phyloP scores from a whole-genome alignment of 495 filamentous ascomycete species.

The Copromyces sp. region DNA sequence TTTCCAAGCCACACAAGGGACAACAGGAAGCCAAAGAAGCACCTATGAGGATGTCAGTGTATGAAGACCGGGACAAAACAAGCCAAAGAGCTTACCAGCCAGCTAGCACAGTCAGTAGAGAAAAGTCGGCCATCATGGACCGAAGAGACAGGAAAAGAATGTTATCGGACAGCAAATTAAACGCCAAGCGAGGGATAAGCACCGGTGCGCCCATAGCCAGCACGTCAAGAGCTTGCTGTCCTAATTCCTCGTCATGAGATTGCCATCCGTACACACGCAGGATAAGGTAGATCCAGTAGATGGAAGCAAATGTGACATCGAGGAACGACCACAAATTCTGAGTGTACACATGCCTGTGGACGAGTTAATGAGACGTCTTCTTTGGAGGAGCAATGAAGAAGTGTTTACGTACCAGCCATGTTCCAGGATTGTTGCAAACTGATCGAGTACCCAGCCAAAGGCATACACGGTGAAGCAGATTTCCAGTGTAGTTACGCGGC shows the following conservation, averaged over 20 bases:
- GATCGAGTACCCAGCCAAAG: conserved; percentile 62
- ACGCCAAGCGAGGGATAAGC: conserved; percentile 61
- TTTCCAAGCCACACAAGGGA: conserved; percentile 58
- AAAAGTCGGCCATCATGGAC: conserved; percentile 68
- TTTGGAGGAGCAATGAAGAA: background rate
- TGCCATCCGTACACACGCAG: conserved; percentile 49
- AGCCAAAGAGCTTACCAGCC: conserved; percentile 36
- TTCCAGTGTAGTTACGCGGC: conserved; percentile 41
- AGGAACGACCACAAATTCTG: conserved; percentile 74
- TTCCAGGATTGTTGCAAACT: conserved; percentile 59
- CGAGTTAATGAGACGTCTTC: conserved; percentile 1
- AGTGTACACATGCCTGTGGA: conserved; percentile 56
- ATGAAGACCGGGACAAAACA: background rate
- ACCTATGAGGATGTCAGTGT: conserved; percentile 17
- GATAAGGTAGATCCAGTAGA: conserved; percentile 51
- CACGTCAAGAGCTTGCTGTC: conserved; percentile 54
- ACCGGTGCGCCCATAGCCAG: conserved; percentile 60
- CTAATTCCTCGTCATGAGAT: conserved; percentile 21
- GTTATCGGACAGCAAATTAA: conserved; percentile 65
- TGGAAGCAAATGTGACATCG: conserved; percentile 53
- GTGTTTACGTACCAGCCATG: conserved; percentile 47
- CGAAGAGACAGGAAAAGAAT: conserved; percentile 61
- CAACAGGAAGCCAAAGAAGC: conserved; percentile 61
- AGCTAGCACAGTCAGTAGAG: conserved; percentile 50
- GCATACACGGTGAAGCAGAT: conserved; percentile 53